Percentiles rank a stretch among this genome's conserved stretches.
Conservation (phyloP, 352 stramenopile species). For the Globisporangium radiosum region DNA sequence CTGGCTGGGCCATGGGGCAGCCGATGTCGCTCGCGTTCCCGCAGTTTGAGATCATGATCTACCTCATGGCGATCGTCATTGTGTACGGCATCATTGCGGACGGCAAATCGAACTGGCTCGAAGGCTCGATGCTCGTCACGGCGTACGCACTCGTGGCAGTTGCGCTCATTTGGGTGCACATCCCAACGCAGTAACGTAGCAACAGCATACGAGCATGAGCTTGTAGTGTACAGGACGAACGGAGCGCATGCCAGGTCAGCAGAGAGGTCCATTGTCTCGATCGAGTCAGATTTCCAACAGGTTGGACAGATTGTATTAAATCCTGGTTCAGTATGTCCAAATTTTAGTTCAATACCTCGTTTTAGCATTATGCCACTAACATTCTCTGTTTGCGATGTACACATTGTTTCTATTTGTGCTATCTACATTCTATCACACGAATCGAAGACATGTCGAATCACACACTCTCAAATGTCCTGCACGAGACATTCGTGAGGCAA, state of each 20-base stretch:
- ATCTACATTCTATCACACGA: constrained; percentile 5
- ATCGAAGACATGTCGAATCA: not conserved
- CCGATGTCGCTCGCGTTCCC: constrained; percentile 96
- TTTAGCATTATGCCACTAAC: too few relatives aligned
- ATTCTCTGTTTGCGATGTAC: too few relatives aligned
- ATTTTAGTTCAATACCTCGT: too few relatives aligned
- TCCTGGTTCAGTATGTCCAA: too few relatives aligned
- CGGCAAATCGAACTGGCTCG: constrained; percentile 90
- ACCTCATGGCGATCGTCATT: constrained; percentile 94
- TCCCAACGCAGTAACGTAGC: constrained; percentile 32
- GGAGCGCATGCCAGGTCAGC: not conserved
- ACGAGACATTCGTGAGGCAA: constrained; percentile 24
- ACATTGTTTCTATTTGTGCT: not conserved
- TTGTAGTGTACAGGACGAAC: not conserved
- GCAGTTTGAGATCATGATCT: constrained; percentile 94
- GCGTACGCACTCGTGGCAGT: constrained; percentile 87
- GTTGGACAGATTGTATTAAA: too few relatives aligned
- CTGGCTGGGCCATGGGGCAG: constrained; percentile 91
- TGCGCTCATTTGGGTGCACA: constrained; percentile 73
- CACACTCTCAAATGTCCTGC: constrained; percentile 3
- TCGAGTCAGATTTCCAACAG: too few relatives aligned
- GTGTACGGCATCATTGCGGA: constrained; percentile 90
- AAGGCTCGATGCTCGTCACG: constrained; percentile 89
- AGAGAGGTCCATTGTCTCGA: too few relatives aligned
- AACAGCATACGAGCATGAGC: not conserved